Evolutionary conservation across 2,329 filamentous ascomycete species (phyloP).

Genomic region (Fusarium penzigii): DNA sequence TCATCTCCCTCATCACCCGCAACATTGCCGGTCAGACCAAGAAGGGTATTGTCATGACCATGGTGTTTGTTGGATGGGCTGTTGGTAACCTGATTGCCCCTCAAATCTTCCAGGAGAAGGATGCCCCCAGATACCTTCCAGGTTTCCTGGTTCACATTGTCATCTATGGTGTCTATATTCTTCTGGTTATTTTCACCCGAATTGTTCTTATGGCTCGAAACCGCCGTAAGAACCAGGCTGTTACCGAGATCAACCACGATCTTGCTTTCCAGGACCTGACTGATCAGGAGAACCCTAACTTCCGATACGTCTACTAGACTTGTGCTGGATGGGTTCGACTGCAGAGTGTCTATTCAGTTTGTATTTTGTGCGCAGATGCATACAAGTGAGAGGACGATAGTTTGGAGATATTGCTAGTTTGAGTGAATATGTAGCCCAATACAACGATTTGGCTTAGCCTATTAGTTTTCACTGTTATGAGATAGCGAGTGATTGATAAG

Average conservation of each 20-base stretch:
- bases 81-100: slow-evolving; percentile 45
- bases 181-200: slow-evolving; percentile 1
- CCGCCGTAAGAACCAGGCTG: slow-evolving; percentile 1
- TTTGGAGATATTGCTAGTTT: no score
- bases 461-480: no score
- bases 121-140: slow-evolving; percentile 7
- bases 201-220: slow-evolving; percentile 6
- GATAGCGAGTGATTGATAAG: no score
- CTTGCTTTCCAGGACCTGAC: slow-evolving; percentile 10
- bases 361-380: no score
- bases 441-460: no score
- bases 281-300: slow-evolving; percentile 10
- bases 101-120: slow-evolving; percentile 32
- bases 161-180: slow-evolving; percentile 5
- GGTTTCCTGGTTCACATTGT: slow-evolving; percentile 7
- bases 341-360: no score
- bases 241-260: slow-evolving; percentile 4
- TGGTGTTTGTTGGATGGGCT: slow-evolving; percentile 44
- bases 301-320: slow-evolving; percentile 11
- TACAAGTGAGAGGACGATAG: no score
- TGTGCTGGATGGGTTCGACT: neutral
- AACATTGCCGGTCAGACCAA: slow-evolving; percentile 47
- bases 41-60: slow-evolving; percentile 42
- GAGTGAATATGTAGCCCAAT: no score
- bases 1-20: slow-evolving; percentile 42